Evolutionary conservation across 129 eudicot genomes (phyloP).

Genomic region (Artemisia tridentata): DNA sequence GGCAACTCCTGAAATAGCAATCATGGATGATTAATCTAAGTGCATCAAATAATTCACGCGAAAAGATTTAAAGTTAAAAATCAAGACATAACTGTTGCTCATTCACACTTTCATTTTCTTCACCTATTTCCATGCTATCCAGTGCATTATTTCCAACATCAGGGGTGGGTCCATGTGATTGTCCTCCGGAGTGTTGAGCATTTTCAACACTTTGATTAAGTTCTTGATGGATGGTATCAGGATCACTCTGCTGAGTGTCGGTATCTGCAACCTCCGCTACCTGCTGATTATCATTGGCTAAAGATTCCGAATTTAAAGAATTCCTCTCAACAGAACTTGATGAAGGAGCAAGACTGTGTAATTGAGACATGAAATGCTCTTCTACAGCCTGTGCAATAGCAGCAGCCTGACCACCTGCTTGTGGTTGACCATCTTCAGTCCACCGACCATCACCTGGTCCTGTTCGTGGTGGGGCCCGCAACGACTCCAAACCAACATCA

Average conservation of each 20-base stretch:
- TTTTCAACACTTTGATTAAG: conserved; percentile 34
- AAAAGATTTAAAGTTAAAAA: not conserved
- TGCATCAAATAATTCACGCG: not conserved
- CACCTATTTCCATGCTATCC: conserved; percentile 64
- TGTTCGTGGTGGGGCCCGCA: conserved; percentile 74
- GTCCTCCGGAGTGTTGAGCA: conserved; percentile 37
- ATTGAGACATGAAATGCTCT: conserved; percentile 62
- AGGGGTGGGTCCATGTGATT: conserved; percentile 31
- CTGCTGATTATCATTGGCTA: conserved; percentile 40
- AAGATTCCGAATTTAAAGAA: conserved; percentile 31
- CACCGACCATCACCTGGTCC: conserved; percentile 95
- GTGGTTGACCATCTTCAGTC: conserved; percentile 98
- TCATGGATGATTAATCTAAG: conserved; percentile 4
- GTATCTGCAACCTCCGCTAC: conserved; percentile 35
- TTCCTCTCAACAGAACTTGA: conserved; percentile 43
- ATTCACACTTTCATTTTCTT: conserved; percentile 37
- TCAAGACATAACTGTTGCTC: conserved; percentile 35
- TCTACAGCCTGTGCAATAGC: conserved; percentile 92
- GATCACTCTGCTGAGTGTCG: conserved; percentile 40
- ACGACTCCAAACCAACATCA: conserved; percentile 91
- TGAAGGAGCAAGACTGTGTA: conserved; percentile 43
- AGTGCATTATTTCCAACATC: conserved; percentile 20
- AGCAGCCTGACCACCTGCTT: conserved; percentile 86
- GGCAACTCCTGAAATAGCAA: conserved; percentile 39
- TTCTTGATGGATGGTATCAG: conserved; percentile 38